Evolutionary conservation across 495 filamentous ascomycete species (phyloP).

Genomic region (Aspergillus ellipticus): DNA sequence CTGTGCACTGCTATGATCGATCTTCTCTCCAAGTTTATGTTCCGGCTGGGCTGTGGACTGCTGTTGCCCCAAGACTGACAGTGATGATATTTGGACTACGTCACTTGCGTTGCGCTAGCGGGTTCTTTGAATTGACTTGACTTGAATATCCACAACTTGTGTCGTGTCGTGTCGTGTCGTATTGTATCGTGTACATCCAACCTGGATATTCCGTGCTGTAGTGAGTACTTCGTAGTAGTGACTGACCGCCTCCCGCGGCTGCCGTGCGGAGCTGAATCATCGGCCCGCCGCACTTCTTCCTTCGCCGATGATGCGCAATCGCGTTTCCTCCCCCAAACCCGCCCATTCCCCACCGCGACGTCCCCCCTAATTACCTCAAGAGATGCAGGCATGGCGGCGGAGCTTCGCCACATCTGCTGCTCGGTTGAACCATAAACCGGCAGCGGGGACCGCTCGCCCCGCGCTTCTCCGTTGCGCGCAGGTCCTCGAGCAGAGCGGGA

Average conservation of each 20-base stretch:
- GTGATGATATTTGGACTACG: neutral
- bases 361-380: constrained; percentile 21
- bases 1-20: neutral
- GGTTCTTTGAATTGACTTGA: neutral
- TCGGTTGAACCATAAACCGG: constrained; percentile 26
- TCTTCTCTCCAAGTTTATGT: neutral
- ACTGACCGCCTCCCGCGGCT: neutral
- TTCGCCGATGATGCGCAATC: neutral
- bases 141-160: too few relatives aligned
- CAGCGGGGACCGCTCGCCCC: constrained; percentile 14
- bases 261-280: constrained; percentile 13
- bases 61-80: neutral
- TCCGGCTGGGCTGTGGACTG: neutral
- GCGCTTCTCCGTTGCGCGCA: constrained; percentile 35
- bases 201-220: too few relatives aligned
- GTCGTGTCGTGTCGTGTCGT: too few relatives aligned
- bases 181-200: too few relatives aligned
- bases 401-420: constrained; percentile 38
- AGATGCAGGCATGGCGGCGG: constrained; percentile 47
- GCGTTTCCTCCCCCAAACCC: neutral
- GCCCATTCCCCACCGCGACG: constrained; percentile 9
- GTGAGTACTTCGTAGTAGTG: too few relatives aligned
- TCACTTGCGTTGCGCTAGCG: neutral
- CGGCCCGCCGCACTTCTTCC: neutral
- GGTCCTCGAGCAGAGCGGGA: constrained; percentile 30